These are phyloP conservation scores for Podospora pseudopauciseta DNA, from an alignment of 495 filamentous ascomycete genomes.

Conservation along the genomic window DNA sequence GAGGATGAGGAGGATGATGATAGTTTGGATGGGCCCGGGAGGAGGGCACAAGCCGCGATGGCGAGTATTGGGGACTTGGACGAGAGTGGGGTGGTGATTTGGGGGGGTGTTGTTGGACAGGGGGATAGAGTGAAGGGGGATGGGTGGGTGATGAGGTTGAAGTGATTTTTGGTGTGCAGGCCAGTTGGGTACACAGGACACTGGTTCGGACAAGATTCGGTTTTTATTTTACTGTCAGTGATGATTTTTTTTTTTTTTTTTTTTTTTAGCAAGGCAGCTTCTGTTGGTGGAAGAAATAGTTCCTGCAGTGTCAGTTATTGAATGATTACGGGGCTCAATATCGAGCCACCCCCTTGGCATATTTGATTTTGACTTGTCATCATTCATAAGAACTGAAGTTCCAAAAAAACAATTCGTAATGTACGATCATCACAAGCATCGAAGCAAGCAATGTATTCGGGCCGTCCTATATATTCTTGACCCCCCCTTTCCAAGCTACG, in stretches of 20 bases:
- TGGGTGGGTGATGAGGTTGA: constrained; percentile 53
- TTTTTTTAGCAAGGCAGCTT: not conserved
- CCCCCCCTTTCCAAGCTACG: not conserved
- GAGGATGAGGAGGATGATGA: constrained; percentile 45
- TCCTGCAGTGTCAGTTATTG: not conserved
- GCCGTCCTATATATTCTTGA: not conserved
- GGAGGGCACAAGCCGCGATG: constrained; percentile 48
- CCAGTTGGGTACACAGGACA: not conserved
- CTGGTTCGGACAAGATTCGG: not conserved
- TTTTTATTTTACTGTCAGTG: too few species aligned
- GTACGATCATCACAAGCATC: not conserved
- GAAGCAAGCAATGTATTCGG: not conserved
- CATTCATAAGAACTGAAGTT: not conserved
- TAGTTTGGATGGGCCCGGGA: constrained; percentile 39
- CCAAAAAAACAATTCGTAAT: not conserved
- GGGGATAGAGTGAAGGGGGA: constrained; percentile 46
- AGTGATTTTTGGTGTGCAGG: constrained; percentile 20
- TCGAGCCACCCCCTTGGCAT: not conserved
- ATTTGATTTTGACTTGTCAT: not conserved
- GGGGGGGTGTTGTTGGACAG: constrained; percentile 48
- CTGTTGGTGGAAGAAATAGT: constrained; percentile 9
- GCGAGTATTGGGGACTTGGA: constrained; percentile 47
- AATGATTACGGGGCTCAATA: not conserved
- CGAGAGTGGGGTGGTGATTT: constrained; percentile 49
- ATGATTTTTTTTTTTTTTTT: not conserved